Evolutionary conservation across 257 asterid species (phyloP), one percentile per base, ranked within the genome.

Genomic region (Jaltomata sinuosa): DNA sequence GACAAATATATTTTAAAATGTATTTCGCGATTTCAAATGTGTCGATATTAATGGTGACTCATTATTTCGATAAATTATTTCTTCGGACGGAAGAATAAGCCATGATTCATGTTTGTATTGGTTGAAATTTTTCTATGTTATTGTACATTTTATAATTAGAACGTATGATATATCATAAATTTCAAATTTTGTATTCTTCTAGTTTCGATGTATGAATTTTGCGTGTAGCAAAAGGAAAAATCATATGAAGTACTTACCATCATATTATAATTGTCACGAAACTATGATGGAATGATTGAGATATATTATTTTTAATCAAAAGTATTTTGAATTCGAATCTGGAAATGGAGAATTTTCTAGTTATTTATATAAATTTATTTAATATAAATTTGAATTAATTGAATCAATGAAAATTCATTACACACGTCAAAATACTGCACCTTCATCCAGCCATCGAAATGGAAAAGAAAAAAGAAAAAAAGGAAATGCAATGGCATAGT

Each of bases 171-270:
- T 31, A 29, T 64, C 10, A 2, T 64, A 15, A 61, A 61, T 61
- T 61, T 0, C 8, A 61, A 25, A 61, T 25, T 61, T 25, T 61
- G 6, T 10, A 11, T 0, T 0, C 2, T 0, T n/a, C 0, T 55
- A 21, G 0, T 21, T 47, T 47, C 11, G 12, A 49, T 49, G 2
- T 55, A 55, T 8, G 21, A 57, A 25, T 2, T 57, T 1, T 12
- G 4, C 0, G 10, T 12, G 53, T 62, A 27, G 21, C 12, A 22
- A 59, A 31, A 62, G 11, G 53, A 47, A 27, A 8, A 61, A 5
- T 27, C 21, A 27, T 5, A 62, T 27, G 36, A 61, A 61, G 69
- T 61, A 25, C n/a, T 50, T 50, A 16, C n/a, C 7, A 15, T 15
- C 6, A 16, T 3, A 15, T 15, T 2, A 50, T 15, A 50, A 1